These are phyloP conservation scores for Sedum album DNA, from an alignment of 164 flowering plant species.

Conservation along the genomic window DNA sequence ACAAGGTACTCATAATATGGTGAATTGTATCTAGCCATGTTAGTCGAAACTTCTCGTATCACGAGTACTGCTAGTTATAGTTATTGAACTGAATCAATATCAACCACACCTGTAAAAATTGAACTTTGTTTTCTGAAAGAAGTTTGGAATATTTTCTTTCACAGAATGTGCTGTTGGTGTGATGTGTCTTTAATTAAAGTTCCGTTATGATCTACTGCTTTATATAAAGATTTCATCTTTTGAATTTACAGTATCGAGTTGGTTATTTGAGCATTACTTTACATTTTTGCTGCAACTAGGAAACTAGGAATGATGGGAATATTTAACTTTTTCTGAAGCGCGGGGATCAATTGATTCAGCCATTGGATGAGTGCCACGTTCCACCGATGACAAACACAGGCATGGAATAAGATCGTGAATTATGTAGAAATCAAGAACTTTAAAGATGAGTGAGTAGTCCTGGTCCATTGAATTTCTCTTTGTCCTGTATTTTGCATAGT, in stretches of 20 bases:
- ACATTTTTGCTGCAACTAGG: constrained; percentile 13
- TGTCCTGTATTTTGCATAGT: background rate
- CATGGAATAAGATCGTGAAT: constrained; percentile 14
- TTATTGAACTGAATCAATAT: background rate
- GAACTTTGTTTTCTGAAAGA: background rate
- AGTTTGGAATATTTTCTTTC: constrained; percentile 4
- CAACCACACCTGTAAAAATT: background rate
- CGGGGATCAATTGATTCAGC: background rate
- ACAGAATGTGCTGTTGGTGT: background rate
- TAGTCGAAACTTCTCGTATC: background rate
- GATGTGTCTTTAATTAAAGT: constrained; percentile 6
- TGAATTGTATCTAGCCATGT: constrained; percentile 25
- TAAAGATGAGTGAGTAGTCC: background rate
- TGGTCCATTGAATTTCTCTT: background rate
- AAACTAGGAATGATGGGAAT: constrained; percentile 11
- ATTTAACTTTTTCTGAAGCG: background rate
- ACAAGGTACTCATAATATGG: constrained; percentile 21
- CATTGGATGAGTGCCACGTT: constrained; percentile 15
- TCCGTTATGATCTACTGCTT: background rate
- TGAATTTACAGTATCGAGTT: background rate
- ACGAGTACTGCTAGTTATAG: background rate
- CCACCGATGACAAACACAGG: constrained; percentile 19
- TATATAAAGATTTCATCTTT: constrained; percentile 6
- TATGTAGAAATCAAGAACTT: constrained; percentile 3
- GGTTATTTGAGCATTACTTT: background rate